These are phyloP conservation scores for Pythium sp. DNA, from an alignment of 352 stramenopile genomes.

Conservation along the genomic window DNA sequence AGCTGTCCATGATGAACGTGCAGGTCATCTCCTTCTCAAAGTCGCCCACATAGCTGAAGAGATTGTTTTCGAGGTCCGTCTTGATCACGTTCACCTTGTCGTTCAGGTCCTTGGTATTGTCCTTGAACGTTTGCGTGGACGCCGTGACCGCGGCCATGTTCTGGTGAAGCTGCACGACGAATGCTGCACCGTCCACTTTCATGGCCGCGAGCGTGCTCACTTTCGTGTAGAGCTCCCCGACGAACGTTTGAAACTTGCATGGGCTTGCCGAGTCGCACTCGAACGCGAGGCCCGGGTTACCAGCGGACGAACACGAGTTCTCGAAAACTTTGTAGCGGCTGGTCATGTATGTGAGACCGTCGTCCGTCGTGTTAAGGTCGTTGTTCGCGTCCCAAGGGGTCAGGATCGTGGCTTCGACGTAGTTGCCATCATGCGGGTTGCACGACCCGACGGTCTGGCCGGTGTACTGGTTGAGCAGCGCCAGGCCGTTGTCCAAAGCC, in stretches of 20 bases:
- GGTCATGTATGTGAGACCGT: constrained; percentile 18
- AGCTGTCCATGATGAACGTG: constrained; percentile 51
- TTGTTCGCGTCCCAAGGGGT: constrained; percentile 36
- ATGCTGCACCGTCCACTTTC: constrained; percentile 25
- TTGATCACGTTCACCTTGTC: constrained; percentile 43
- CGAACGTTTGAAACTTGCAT: constrained; percentile 18
- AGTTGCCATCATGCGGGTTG: constrained; percentile 18
- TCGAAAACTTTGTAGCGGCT: constrained; percentile 15
- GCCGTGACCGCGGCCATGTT: constrained; percentile 30
- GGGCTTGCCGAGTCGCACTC: background rate
- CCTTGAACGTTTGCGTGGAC: constrained; percentile 30
- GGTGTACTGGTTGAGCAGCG: constrained; percentile 31
- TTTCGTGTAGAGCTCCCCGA: constrained; percentile 19
- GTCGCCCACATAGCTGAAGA: constrained; percentile 54
- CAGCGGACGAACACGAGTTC: background rate
- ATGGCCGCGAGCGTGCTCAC: constrained; percentile 18
- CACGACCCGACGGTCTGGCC: constrained; percentile 17
- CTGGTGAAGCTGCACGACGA: constrained; percentile 26
- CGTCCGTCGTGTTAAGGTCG: background rate
- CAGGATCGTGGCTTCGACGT: constrained; percentile 28
- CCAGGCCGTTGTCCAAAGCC: background rate
- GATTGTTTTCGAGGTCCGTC: constrained; percentile 29
- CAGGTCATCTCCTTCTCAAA: constrained; percentile 67
- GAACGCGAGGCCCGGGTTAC: background rate
- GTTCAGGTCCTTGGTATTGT: constrained; percentile 37